Percentiles rank a stretch among this genome's conserved stretches.
phyloP scores from a whole-genome alignment of 2,329 filamentous ascomycete genomes.

The Cordyceps javanica region DNA sequence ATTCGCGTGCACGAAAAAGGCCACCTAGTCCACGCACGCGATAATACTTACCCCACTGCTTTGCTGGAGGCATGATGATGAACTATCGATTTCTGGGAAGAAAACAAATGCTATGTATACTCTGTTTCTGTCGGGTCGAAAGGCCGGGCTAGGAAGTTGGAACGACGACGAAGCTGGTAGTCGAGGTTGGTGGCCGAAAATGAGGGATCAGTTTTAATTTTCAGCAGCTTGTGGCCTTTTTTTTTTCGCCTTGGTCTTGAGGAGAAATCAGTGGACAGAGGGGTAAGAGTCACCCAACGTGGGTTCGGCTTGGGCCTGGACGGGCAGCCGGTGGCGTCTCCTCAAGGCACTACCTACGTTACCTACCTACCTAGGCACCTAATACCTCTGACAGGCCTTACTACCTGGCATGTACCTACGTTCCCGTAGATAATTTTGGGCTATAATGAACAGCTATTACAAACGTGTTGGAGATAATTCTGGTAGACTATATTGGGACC shows the following conservation, averaged over 20 bases:
- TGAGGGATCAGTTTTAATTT: conserved; percentile 1
- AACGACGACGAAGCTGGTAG: neutral
- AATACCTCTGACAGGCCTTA: too few relatives aligned
- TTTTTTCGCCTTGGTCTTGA: neutral
- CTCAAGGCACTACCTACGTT: too few relatives aligned
- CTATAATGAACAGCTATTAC: too few relatives aligned
- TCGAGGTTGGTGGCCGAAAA: neutral
- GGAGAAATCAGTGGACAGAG: neutral
- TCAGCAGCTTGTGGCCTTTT: neutral
- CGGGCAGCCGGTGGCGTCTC: neutral
- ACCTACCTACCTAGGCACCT: too few relatives aligned
- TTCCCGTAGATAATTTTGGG: too few relatives aligned
- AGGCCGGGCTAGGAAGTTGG: neutral
- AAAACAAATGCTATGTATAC: too few relatives aligned
- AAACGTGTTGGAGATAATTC: too few relatives aligned
- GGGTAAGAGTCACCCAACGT: conserved; percentile 6
- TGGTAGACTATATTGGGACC: too few relatives aligned
- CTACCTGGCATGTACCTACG: too few relatives aligned
- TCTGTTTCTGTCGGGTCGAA: neutral
- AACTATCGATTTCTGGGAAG: neutral
- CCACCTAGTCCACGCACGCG: neutral
- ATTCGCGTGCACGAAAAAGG: neutral
- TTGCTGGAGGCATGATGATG: conserved; percentile 36
- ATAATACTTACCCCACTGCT: conserved; percentile 37
- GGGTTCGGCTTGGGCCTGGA: neutral